Evolutionary conservation across 495 filamentous ascomycete genomes (phyloP).

Genomic region (Tuber calosporum): DNA sequence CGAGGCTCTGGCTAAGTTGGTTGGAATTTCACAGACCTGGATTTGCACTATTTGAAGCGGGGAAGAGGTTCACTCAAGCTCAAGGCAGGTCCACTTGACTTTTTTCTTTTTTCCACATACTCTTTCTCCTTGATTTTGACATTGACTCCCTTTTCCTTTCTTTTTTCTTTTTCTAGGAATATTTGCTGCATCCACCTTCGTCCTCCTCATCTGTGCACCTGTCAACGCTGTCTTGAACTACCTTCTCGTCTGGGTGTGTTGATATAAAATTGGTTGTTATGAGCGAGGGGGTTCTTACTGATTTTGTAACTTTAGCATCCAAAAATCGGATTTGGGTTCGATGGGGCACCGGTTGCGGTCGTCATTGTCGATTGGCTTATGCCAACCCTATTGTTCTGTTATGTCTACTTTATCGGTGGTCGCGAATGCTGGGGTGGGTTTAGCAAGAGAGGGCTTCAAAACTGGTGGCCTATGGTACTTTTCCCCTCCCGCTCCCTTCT

Average conservation of each 20-base stretch:
- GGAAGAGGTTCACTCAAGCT: slow-evolving; percentile 65
- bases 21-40: slow-evolving; percentile 46
- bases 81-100: slow-evolving; percentile 47
- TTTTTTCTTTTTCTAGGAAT: slow-evolving; percentile 41
- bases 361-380: slow-evolving; percentile 75
- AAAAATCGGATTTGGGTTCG: slow-evolving; percentile 64
- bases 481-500: background rate
- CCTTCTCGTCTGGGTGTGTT: slow-evolving; percentile 57
- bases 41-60: slow-evolving; percentile 61
- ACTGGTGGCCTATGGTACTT: slow-evolving; percentile 54
- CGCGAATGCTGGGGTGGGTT: slow-evolving; percentile 84
- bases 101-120: background rate
- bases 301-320: slow-evolving; percentile 43
- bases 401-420: slow-evolving; percentile 67
- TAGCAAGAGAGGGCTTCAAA: slow-evolving; percentile 58
- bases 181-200: slow-evolving; percentile 61
- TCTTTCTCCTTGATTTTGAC: background rate
- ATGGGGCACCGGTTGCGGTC: slow-evolving; percentile 78
- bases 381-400: slow-evolving; percentile 64
- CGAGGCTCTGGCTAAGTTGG: background rate
- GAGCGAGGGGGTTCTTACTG: background rate
- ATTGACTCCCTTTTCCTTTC: background rate
- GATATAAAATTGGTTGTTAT: background rate
- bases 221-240: slow-evolving; percentile 62
- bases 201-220: slow-evolving; percentile 59